Evolutionary conservation across 202 grass and related monocot species (phyloP), one percentile per base, ranked within the genome.

Genomic region (Miscanthus sacchariflorus): DNA sequence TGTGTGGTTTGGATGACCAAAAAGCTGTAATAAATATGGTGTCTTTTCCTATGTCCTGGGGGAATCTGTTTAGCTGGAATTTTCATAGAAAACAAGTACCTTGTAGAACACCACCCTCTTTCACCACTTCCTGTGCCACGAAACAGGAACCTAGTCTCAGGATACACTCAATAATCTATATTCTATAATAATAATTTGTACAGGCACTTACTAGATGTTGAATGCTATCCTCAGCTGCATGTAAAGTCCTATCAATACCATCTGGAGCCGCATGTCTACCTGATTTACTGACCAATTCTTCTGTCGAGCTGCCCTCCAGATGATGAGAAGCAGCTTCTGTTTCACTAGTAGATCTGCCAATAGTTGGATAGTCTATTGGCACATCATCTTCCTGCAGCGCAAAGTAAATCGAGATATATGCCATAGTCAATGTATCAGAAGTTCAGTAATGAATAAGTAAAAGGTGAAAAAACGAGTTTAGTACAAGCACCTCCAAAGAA

Each of bases 381-480:
- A 90, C 61, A 49, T 81, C 75, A 56, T 78, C 58, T 86, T 78
- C 93, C 90, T 95, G 59, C 88, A 87, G 68, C 27, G 84, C 13
- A 82, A 85, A 89, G 39, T 39, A 82, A 36, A 78, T 24, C 11
- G 66, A 63, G 70, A 82, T 66, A 64, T 64, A 82, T 88, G 64
- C 5, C 64, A 56, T 10, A 76, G 56, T 79, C 49, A 78, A 49
- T 36, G 24, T 12, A 83, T 91, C 48, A 83, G 59, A 84, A 90
- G 27, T 74, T 88, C 68, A 74, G 25, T 74, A 69, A 72, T 48
- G 80, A 78, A 82, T 30, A 24, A 77, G 66, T 70, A 70, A 69
- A 81, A 85, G 64, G 44, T 83, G 69, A 65, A 63, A 63, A 70
- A 81, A 86, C 39, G 46, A 80, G 69, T 76, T 82, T 61, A 82